Percentiles rank a stretch among this genome's conserved stretches.
phyloP scores from a whole-genome alignment of 1,139 yeast species.

The Kodamaea arcana region DNA sequence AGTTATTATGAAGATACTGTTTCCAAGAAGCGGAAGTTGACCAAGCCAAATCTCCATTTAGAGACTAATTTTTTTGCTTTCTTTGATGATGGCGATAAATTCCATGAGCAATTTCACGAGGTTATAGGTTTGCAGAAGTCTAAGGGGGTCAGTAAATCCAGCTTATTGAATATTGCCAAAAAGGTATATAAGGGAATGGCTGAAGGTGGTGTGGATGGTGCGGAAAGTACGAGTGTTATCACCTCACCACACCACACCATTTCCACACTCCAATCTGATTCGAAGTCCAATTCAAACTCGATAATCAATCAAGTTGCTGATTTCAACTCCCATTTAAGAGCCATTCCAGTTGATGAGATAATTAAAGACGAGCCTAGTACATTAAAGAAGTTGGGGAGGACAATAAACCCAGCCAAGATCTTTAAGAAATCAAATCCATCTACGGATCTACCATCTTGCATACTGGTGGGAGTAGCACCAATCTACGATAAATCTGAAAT shows the following conservation, averaged over 20 bases:
- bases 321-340: constrained; percentile 5
- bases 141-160: constrained; percentile 1
- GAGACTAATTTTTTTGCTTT: constrained; percentile 66
- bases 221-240: no score
- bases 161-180: constrained; percentile 13
- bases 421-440: constrained; percentile 8
- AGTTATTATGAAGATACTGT: constrained; percentile 16
- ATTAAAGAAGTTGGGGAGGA: constrained; percentile 17
- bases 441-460: constrained; percentile 1
- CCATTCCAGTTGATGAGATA: constrained; percentile 1
- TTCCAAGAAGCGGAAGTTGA: constrained; percentile 14
- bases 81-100: constrained; percentile 37
- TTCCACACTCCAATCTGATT: constrained; percentile 12
- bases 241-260: no score
- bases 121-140: constrained; percentile 15
- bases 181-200: constrained; percentile 8
- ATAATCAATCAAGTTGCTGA: constrained; percentile 8
- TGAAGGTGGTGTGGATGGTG: neutral
- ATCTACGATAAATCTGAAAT: constrained; percentile 1
- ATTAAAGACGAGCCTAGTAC: constrained; percentile 2
- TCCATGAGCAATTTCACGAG: constrained; percentile 21
- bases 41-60: constrained; percentile 44
- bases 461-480: neutral
- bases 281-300: constrained; percentile 3
- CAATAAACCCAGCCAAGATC: constrained; percentile 18